Conservation (phyloP, 2,329 filamentous ascomycete species). For the Laburnicola sp. region DNA sequence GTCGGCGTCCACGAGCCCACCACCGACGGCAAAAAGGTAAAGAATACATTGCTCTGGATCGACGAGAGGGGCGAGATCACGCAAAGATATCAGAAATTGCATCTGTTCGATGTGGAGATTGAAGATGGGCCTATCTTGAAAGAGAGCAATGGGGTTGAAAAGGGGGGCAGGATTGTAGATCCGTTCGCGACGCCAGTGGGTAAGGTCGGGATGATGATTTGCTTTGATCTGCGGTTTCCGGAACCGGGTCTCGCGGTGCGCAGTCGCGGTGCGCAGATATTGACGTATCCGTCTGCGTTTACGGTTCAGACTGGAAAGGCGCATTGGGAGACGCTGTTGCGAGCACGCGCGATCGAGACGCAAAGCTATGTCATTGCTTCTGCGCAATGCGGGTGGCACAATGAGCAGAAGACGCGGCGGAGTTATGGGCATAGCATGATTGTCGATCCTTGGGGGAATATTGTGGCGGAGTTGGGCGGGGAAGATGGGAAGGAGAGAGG, state of each 20-base stretch:
- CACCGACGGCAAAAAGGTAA: constrained; percentile 55
- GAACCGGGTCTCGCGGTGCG: constrained; percentile 72
- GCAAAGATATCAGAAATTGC: constrained; percentile 81
- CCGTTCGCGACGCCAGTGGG: constrained; percentile 77
- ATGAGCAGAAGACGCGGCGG: constrained; percentile 64
- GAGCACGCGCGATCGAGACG: constrained; percentile 83
- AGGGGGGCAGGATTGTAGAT: constrained; percentile 62
- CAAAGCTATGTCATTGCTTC: constrained; percentile 86
- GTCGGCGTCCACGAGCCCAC: constrained; percentile 74
- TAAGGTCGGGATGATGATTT: constrained; percentile 77
- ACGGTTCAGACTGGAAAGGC: constrained; percentile 81
- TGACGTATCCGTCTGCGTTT: constrained; percentile 89
- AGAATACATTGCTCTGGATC: constrained; percentile 70
- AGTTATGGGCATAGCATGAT: constrained; percentile 89
- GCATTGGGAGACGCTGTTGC: constrained; percentile 81
- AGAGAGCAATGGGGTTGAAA: constrained; percentile 70
- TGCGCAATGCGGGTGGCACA: constrained; percentile 74
- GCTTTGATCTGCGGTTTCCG: constrained; percentile 87
- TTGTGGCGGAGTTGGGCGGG: constrained; percentile 67
- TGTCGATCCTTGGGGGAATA: constrained; percentile 81
- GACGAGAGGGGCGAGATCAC: constrained; percentile 61
- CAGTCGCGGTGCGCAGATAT: constrained; percentile 68
- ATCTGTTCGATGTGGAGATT: constrained; percentile 78
- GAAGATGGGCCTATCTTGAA: constrained; percentile 60
- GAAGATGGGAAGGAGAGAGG: constrained; percentile 43